Evolutionary conservation across 192 early-diverging fungal species (phyloP).

Genomic region (Coemansia sp.): DNA sequence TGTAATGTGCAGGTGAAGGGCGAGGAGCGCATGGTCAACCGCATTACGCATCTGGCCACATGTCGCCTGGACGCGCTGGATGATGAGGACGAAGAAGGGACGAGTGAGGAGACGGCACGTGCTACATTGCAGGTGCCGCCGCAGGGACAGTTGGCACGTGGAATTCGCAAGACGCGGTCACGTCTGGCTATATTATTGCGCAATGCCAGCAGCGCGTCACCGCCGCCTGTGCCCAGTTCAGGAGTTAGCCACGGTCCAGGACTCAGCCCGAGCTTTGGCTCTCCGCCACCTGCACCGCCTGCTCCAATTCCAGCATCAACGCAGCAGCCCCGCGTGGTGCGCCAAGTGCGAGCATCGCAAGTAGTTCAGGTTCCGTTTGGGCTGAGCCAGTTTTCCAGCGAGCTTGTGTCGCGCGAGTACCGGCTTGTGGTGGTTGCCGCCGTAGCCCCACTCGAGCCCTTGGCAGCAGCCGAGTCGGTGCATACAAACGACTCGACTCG

Average conservation of each 20-base stretch:
- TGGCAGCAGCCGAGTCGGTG: slow-evolving; percentile 11
- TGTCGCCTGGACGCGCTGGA: slow-evolving; percentile 30
- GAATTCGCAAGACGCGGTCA: slow-evolving; percentile 38
- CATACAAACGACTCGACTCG: slow-evolving; percentile 19
- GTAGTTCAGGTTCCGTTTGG: slow-evolving; percentile 33
- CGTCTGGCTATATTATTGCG: slow-evolving; percentile 32
- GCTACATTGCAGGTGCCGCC: too few relatives aligned
- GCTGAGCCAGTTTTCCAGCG: slow-evolving; percentile 51
- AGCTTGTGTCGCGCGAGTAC: slow-evolving; percentile 52
- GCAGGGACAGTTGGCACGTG: slow-evolving; percentile 11
- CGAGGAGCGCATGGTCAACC: slow-evolving; percentile 46
- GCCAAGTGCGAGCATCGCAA: slow-evolving; percentile 45
- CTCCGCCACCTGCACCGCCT: background rate
- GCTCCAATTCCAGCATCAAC: background rate
- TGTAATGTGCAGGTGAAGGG: slow-evolving; percentile 48
- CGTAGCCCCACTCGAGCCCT: slow-evolving; percentile 32
- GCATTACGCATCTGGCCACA: slow-evolving; percentile 31
- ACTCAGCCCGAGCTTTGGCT: background rate
- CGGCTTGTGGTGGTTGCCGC: slow-evolving; percentile 48
- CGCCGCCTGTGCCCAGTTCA: slow-evolving; percentile 2
- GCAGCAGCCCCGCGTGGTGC: slow-evolving; percentile 12
- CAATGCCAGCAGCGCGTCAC: background rate
- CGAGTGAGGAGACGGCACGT: background rate
- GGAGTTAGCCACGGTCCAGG: too few relatives aligned
- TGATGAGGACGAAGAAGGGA: background rate